Base-by-base conservation (phyloP, 306 rosid species). In the Dryas octopetala region DNA sequence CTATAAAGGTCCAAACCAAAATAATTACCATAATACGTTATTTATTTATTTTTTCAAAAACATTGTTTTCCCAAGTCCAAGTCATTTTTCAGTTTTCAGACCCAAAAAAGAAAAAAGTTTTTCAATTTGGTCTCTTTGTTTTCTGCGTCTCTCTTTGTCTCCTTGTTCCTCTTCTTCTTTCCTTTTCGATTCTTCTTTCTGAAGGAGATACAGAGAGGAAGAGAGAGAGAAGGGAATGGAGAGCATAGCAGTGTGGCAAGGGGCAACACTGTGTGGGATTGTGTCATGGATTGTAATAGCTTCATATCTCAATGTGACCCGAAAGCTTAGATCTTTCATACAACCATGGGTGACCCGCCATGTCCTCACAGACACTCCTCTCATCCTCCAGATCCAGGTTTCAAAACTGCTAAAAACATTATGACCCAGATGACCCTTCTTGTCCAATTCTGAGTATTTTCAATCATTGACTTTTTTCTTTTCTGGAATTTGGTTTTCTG, bases 361-460 rank as follows among this genome's bases (percentile, higher is more conserved):
- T 40, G 98, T 96, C 78, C 53, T 75, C 13, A 48, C 86, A 28
- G 97, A 85, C 72, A 84, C 80, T 76, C 85, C 92, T 54, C 52
- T 85, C 76, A 55, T 89, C 74, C 81, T 92, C 54, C 88, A 75
- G 91, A 90, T 96, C 89, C 99, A 96, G 96, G 99, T 96, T 72
- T 73, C 59, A 38, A 32, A 40, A 16, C 51, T 26, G 13, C 48
- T 45, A 41, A 68, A 61, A 8, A 66, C 66, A 58, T 17, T 9
- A 50, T 0, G 77, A 46, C 76, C 77, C 76, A 71, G 65, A 76
- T 53, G 76, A 62, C 59, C 26, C 10, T 61, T 84, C 76, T 70
- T 43, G 5, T 59, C 75, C 23, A 51, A 41, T 53, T 79, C 40
- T 32, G 7, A 62, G 13, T 52, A 5, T 46, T 11, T 63, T 13